A percentile compares a stretch with the other conserved stretches of the same genome.
phyloP scores from a whole-genome alignment of 148 eudicot species.

The Heliosperma pusillum region DNA sequence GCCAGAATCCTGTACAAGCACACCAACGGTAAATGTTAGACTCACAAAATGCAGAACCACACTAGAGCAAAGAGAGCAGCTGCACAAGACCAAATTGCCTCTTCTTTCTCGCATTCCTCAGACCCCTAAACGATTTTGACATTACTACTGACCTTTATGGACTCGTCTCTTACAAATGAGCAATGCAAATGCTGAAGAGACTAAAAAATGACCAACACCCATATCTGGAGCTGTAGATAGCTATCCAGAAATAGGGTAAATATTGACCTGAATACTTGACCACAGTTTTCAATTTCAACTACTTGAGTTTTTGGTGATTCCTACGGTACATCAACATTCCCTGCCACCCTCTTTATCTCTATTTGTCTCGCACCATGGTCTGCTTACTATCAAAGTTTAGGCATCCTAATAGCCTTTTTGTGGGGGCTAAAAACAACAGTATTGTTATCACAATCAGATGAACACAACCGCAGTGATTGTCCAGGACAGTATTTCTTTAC shows the following conservation, averaged over 20 bases:
- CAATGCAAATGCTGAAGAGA: background rate
- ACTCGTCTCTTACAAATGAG: background rate
- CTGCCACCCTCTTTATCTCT: background rate
- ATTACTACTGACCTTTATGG: background rate
- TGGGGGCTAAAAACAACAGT: background rate
- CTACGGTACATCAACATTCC: background rate
- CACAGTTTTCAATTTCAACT: background rate
- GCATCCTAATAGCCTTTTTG: too few species aligned
- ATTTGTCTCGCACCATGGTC: background rate
- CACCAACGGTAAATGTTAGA: slow-evolving; percentile 3
- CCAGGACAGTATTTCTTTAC: too few species aligned
- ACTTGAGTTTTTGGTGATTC: background rate
- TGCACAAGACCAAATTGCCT: background rate
- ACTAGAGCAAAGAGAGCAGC: background rate
- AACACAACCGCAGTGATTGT: background rate
- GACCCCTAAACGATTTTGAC: background rate
- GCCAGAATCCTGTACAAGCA: slow-evolving; percentile 41
- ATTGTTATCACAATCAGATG: background rate
- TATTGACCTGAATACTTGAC: background rate
- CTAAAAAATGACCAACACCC: background rate
- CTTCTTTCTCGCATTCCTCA: background rate
- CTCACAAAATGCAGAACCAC: background rate
- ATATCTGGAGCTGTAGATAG: background rate
- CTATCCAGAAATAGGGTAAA: background rate
- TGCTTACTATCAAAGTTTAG: slow-evolving; percentile 5